A percentile compares a stretch with the other conserved stretches of the same genome.
Conservation (phyloP, 1,139 yeast genomes). For the Lodderomyces oxycetoniae region DNA sequence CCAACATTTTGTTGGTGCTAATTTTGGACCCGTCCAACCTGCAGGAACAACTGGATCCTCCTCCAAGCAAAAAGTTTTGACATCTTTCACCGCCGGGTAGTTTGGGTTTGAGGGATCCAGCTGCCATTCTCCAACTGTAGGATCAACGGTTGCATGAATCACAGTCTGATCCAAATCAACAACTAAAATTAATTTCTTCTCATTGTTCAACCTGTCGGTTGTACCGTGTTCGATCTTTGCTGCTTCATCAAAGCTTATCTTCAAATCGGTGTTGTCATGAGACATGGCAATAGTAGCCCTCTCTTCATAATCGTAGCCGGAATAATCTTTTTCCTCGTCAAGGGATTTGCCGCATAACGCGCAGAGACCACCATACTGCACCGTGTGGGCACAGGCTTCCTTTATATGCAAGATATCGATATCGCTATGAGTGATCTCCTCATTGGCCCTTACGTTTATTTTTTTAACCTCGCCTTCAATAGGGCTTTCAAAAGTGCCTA, state of each 20-base stretch:
- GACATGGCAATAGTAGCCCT: constrained; percentile 87
- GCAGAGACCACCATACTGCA: constrained; percentile 95
- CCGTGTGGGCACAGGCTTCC: constrained; percentile 90
- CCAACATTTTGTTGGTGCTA: constrained; percentile 63
- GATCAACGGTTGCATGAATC: constrained; percentile 96
- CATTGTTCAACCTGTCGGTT: constrained; percentile 55
- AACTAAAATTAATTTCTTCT: constrained; percentile 74
- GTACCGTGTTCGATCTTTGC: constrained; percentile 70
- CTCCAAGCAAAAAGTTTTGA: constrained; percentile 66
- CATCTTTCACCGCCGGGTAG: constrained; percentile 79
- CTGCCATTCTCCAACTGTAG: constrained; percentile 97
- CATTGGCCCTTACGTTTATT: constrained; percentile 52
- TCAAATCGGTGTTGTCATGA: constrained; percentile 82
- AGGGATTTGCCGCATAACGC: constrained; percentile 87
- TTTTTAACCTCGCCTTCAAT: constrained; percentile 62
- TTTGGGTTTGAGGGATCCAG: constrained; percentile 80
- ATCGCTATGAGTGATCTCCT: constrained; percentile 52
- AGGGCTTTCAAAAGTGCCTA: constrained; percentile 78
- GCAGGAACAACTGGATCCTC: constrained; percentile 67
- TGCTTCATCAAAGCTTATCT: constrained; percentile 83
- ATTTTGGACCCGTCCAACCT: constrained; percentile 53
- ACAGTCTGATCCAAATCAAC: constrained; percentile 98
- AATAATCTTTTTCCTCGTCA: constrained; percentile 76
- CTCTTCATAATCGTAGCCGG: constrained; percentile 68
- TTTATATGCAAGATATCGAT: constrained; percentile 50